These are phyloP conservation scores for Solanum chmielewskii DNA, from an alignment of 257 asterid genomes.

Conservation along the genomic window DNA sequence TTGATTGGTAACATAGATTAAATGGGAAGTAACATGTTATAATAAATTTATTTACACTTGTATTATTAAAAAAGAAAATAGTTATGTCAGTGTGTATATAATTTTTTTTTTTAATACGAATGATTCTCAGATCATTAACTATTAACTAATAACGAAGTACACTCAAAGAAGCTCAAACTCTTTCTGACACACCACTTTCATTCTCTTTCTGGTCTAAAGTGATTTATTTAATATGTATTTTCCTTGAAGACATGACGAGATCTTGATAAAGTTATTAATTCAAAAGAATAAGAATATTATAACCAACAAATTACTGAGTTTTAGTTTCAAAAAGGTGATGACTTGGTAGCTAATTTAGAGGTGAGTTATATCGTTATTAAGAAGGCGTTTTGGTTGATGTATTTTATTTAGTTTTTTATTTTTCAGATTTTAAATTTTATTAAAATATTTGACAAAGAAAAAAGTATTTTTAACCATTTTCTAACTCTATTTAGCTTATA, in stretches of 20 bases:
- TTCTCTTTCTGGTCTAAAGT: background rate
- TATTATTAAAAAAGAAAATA: background rate
- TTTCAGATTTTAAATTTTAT: too few relatives aligned
- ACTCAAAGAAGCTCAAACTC: background rate
- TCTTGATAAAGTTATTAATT: background rate
- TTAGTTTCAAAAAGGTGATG: background rate
- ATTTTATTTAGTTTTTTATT: too few relatives aligned
- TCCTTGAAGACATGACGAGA: background rate
- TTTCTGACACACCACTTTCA: background rate
- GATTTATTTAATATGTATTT: background rate
- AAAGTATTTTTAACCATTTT: background rate
- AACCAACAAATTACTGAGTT: background rate
- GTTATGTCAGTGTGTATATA: background rate
- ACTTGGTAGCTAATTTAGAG: too few relatives aligned
- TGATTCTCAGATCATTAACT: background rate
- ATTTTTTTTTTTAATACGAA: background rate
- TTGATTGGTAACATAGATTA: background rate
- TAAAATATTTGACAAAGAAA: background rate
- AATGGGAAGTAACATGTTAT: background rate
- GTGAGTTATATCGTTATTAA: too few relatives aligned
- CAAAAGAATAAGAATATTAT: background rate
- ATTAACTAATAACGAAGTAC: background rate
- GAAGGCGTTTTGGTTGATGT: too few relatives aligned
- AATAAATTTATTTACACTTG: background rate
- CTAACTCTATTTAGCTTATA: background rate